Conservation (phyloP, 345 rosid genomes). For the Bretschneidera sinensis region DNA sequence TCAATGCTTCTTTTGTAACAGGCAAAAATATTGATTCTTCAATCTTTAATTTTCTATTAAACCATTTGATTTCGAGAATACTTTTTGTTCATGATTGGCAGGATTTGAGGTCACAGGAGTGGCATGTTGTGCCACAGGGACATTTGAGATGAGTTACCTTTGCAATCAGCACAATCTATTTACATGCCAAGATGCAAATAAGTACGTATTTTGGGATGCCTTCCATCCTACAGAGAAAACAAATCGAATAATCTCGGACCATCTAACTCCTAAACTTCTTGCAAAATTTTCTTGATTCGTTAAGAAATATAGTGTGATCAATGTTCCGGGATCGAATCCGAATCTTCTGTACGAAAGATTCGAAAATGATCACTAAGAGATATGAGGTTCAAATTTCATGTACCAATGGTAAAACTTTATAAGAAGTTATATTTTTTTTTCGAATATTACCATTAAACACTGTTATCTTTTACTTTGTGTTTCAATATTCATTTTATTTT, state of each 20-base stretch:
- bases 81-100: conserved; percentile 13
- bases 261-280: conserved; percentile 14
- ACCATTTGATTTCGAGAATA: not conserved
- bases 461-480: too few relatives aligned
- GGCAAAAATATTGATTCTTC: too few relatives aligned
- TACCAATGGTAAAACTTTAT: too few relatives aligned
- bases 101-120: conserved; percentile 34
- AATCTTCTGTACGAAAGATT: too few relatives aligned
- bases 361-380: too few relatives aligned
- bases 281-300: conserved; percentile 18
- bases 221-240: conserved; percentile 43
- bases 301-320: too few relatives aligned
- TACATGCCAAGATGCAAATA: conserved; percentile 49
- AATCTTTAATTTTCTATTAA: not conserved
- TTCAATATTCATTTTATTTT: too few relatives aligned
- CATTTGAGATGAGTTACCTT: conserved; percentile 47
- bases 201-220: conserved; percentile 48
- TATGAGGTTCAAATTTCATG: too few relatives aligned
- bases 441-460: too few relatives aligned
- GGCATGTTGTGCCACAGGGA: conserved; percentile 63
- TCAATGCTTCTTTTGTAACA: too few relatives aligned
- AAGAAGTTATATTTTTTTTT: too few relatives aligned
- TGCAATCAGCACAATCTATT: conserved; percentile 29
- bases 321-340: too few relatives aligned
- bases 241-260: conserved; percentile 21